Evolutionary conservation across 1,284 basidiomycete genomes (phyloP).

Genomic region (Irpex sp.): DNA sequence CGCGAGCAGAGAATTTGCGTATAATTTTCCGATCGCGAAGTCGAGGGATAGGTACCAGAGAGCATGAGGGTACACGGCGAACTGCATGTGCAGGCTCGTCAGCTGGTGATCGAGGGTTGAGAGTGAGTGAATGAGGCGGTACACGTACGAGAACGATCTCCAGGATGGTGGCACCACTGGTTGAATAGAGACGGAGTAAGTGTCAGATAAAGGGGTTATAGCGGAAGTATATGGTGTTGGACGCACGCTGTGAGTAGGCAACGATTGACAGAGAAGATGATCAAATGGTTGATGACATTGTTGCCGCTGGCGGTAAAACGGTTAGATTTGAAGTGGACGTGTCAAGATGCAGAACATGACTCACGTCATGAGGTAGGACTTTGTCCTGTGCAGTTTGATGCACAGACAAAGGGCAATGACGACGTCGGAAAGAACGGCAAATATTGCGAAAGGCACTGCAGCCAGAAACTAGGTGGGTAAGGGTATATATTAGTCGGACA

Average conservation of each 20-base stretch:
- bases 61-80: slow-evolving; percentile 8
- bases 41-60: slow-evolving; percentile 14
- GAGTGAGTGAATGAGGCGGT: not conserved
- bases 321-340: not conserved
- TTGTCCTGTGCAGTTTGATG: slow-evolving; percentile 10
- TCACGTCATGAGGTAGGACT: slow-evolving; percentile 14
- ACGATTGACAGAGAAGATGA: slow-evolving; percentile 14
- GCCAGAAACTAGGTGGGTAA: slow-evolving; percentile 2
- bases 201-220: not conserved
- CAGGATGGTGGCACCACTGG: slow-evolving; percentile 8
- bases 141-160: slow-evolving; percentile 10
- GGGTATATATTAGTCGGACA: not conserved
- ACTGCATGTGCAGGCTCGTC: slow-evolving; percentile 1
- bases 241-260: slow-evolving; percentile 13
- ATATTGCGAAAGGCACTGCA: slow-evolving; percentile 12
- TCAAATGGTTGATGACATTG: slow-evolving; percentile 12
- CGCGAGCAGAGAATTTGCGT: slow-evolving; percentile 14
- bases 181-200: not conserved
- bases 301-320: slow-evolving; percentile 6
- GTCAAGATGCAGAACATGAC: not conserved
- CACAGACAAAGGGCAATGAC: slow-evolving; percentile 11
- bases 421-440: slow-evolving; percentile 13
- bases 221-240: not conserved
- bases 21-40: slow-evolving; percentile 16
- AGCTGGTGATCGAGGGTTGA: not conserved